Conservation (phyloP, 1,284 basidiomycete species). For the Blastosporella zonata region DNA sequence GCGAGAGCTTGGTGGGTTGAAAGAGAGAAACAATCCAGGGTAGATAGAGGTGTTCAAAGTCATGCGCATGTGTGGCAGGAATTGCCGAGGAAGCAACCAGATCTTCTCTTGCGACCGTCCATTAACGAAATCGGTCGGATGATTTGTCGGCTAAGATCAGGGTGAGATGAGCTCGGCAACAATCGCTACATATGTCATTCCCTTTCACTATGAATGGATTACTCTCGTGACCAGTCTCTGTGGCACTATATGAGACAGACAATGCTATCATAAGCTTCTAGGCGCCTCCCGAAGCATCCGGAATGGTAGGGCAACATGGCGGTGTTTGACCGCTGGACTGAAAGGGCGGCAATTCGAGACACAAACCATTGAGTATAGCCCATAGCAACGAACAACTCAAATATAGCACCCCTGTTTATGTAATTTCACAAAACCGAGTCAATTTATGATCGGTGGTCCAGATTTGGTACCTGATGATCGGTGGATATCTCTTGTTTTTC, state of each 20-base stretch:
- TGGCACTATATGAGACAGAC: conserved; percentile 14
- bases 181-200: conserved; percentile 4
- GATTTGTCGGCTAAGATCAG: conserved; percentile 18
- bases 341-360: conserved; percentile 14
- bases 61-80: conserved; percentile 15
- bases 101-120: conserved; percentile 30
- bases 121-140: conserved; percentile 23
- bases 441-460: not conserved
- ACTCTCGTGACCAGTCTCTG: conserved; percentile 24
- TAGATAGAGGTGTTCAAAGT: conserved; percentile 12
- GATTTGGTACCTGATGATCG: not conserved
- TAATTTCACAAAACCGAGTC: not conserved
- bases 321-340: conserved; percentile 10
- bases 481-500: conserved; percentile 4
- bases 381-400: conserved; percentile 22
- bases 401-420: conserved; percentile 4
- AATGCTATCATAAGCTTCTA: conserved; percentile 18
- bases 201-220: conserved; percentile 8
- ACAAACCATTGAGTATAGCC: not conserved
- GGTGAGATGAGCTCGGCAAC: conserved; percentile 22
- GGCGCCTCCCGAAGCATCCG: conserved; percentile 26
- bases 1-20: conserved; percentile 20
- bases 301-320: conserved; percentile 13
- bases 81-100: conserved; percentile 22
- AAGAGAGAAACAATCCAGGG: conserved; percentile 18